These are phyloP conservation scores for Biscutella laevigata DNA, from an alignment of 441 rosid species.

Conservation along the genomic window DNA sequence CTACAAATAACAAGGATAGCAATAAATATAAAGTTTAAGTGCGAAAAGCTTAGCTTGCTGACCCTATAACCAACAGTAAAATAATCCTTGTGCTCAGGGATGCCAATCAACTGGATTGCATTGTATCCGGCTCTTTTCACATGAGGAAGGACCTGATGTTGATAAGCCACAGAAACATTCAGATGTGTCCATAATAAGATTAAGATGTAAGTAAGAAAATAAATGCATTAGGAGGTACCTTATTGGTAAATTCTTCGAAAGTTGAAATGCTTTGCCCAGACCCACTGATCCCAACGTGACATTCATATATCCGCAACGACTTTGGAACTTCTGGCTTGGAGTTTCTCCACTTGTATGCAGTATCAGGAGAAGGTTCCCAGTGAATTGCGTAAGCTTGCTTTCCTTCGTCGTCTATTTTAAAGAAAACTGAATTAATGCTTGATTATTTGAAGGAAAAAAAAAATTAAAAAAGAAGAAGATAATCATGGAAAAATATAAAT, in stretches of 20 bases:
- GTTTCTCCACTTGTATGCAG: slow-evolving; percentile 74
- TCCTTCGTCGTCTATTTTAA: slow-evolving; percentile 48
- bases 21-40: not conserved
- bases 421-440: slow-evolving; percentile 2
- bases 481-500: not conserved
- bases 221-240: slow-evolving; percentile 35
- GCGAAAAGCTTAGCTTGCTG: slow-evolving; percentile 26
- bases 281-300: slow-evolving; percentile 96
- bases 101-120: slow-evolving; percentile 86
- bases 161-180: slow-evolving; percentile 17
- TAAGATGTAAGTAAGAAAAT: slow-evolving; percentile 9
- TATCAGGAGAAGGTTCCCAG: slow-evolving; percentile 92
- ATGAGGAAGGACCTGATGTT: slow-evolving; percentile 78
- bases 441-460: not conserved
- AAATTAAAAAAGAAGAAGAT: not conserved
- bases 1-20: not conserved
- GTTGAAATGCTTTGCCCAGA: slow-evolving; percentile 71
- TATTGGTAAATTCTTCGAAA: slow-evolving; percentile 67
- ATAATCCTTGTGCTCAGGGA: slow-evolving; percentile 92
- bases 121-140: slow-evolving; percentile 83
- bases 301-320: slow-evolving; percentile 88
- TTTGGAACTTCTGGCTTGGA: slow-evolving; percentile 47
- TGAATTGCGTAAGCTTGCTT: slow-evolving; percentile 82
- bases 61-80: slow-evolving; percentile 88
- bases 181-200: slow-evolving; percentile 11